phyloP scores from a whole-genome alignment of 1,139 yeast species.

The Blastobotrys buckinghamii region DNA sequence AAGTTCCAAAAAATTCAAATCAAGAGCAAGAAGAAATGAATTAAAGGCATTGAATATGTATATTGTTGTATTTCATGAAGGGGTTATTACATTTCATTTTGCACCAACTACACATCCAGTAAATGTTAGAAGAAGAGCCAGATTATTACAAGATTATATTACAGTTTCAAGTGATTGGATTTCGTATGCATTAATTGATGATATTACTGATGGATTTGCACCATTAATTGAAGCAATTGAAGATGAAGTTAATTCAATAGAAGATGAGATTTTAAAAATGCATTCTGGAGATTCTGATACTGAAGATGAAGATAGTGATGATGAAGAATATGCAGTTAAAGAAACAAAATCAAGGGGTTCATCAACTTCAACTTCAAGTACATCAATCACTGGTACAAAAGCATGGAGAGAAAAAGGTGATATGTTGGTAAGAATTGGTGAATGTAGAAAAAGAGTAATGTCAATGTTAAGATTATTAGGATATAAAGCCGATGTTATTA shows the following conservation, averaged over 20 bases:
- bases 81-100: constrained; percentile 80
- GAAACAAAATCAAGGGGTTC: neutral
- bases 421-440: constrained; percentile 80
- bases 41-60: constrained; percentile 73
- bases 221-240: constrained; percentile 85
- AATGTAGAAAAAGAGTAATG: constrained; percentile 86
- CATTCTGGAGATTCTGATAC: constrained; percentile 14
- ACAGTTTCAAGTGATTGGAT: constrained; percentile 89
- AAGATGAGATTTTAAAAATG: constrained; percentile 41
- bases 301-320: constrained; percentile 14
- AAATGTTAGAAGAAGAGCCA: constrained; percentile 83
- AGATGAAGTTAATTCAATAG: constrained; percentile 87
- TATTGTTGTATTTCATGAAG: constrained; percentile 79
- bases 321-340: neutral
- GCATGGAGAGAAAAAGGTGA: constrained; percentile 17
- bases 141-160: constrained; percentile 84
- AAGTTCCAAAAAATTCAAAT: neutral
- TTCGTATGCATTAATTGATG: constrained; percentile 90
- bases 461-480: constrained; percentile 82
- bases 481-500: constrained; percentile 95
- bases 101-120: constrained; percentile 78
- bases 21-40: constrained; percentile 5
- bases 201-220: constrained; percentile 88
- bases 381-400: constrained; percentile 1
- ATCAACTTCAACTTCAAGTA: constrained; percentile 1